phyloP scores from a whole-genome alignment of 2,329 filamentous ascomycete genomes.

The Cercospora sesami region DNA sequence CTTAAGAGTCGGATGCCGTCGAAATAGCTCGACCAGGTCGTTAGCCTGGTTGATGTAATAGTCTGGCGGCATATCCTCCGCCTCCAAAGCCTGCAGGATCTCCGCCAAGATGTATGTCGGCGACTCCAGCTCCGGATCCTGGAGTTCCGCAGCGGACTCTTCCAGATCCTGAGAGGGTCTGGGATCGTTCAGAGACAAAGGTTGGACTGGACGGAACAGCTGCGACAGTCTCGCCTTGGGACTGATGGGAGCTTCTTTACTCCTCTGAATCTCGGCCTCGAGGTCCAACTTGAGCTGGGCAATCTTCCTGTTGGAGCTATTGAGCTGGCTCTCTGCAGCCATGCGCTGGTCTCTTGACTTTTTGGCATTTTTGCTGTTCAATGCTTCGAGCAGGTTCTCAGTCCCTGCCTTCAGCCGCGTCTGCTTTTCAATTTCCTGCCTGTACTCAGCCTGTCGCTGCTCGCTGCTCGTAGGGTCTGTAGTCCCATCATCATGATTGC shows the following conservation, averaged over 20 bases:
- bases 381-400: conserved; percentile 93
- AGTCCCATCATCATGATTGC: conserved; percentile 62
- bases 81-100: conserved; percentile 83
- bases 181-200: conserved; percentile 52
- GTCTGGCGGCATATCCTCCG: conserved; percentile 82
- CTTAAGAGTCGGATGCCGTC: conserved; percentile 86
- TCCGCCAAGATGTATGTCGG: conserved; percentile 90
- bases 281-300: conserved; percentile 60
- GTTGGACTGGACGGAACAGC: conserved; percentile 55
- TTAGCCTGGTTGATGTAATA: conserved; percentile 95
- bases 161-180: conserved; percentile 38
- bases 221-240: conserved; percentile 55
- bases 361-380: conserved; percentile 93
- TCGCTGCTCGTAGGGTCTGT: conserved; percentile 60
- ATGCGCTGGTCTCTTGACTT: conserved; percentile 71
- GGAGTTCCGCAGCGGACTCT: conserved; percentile 55
- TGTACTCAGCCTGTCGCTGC: conserved; percentile 71
- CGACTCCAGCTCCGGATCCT: conserved; percentile 73
- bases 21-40: conserved; percentile 92
- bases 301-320: conserved; percentile 75
- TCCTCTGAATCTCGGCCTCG: conserved; percentile 60
- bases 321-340: conserved; percentile 76
- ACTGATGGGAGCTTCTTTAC: conserved; percentile 53
- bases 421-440: conserved; percentile 88
- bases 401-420: conserved; percentile 97